phyloP scores from a whole-genome alignment of 202 grass and related monocot species.

The Dendrocalamus latiflorus region DNA sequence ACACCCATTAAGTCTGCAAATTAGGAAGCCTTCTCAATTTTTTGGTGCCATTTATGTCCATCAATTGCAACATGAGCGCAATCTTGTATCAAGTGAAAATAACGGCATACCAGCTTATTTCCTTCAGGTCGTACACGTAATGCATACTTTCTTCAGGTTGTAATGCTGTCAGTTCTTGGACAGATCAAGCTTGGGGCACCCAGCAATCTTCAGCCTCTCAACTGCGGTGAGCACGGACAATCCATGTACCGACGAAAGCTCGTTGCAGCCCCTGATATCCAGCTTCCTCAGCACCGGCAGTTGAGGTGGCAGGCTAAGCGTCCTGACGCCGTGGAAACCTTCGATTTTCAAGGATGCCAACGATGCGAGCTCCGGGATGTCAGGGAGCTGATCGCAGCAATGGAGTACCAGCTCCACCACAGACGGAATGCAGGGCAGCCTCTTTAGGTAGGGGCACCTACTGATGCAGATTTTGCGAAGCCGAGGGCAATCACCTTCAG shows the following conservation, averaged over 20 bases:
- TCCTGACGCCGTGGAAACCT: too few species aligned
- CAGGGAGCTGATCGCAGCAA: slow-evolving; percentile 8
- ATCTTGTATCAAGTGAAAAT: too few species aligned
- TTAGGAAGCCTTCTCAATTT: neutral
- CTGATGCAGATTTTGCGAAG: slow-evolving; percentile 23
- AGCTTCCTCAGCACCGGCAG: neutral
- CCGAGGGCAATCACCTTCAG: slow-evolving; percentile 9
- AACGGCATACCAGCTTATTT: neutral
- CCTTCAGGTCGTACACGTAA: too few species aligned
- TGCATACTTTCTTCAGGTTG: neutral
- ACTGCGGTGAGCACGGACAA: neutral
- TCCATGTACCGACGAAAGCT: slow-evolving; percentile 19
- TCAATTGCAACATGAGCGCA: neutral
- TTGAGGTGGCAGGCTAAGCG: neutral
- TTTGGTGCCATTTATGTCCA: neutral
- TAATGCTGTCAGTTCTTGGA: neutral
- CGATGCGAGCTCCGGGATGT: slow-evolving; percentile 15
- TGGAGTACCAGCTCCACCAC: slow-evolving; percentile 19
- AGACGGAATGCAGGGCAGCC: neutral
- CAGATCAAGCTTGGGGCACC: slow-evolving; percentile 24
- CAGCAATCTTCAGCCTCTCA: neutral
- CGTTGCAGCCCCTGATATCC: slow-evolving; percentile 17
- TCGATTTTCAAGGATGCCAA: too few species aligned
- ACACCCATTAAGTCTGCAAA: neutral
- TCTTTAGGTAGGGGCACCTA: slow-evolving; percentile 8